phyloP scores from a whole-genome alignment of 2,329 filamentous ascomycete species.

The Fusarium xylarioides region DNA sequence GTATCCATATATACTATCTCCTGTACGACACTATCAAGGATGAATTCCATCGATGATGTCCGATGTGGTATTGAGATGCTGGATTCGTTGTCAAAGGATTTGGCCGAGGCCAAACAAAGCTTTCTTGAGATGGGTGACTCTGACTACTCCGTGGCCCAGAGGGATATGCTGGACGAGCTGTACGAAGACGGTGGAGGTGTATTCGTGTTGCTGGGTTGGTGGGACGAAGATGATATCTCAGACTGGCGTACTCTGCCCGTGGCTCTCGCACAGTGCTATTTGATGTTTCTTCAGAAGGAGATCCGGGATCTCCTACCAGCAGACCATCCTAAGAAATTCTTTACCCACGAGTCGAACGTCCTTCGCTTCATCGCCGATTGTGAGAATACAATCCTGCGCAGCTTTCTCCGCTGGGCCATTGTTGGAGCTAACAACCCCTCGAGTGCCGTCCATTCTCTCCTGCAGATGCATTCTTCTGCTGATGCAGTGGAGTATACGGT shows the following conservation, averaged over 20 bases:
- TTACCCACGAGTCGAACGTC: accelerated
- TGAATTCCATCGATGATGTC: not conserved
- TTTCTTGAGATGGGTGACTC: accelerated
- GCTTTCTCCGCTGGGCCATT: not conserved
- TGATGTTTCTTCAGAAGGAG: accelerated
- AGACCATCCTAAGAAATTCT: not conserved
- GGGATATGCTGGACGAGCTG: accelerated
- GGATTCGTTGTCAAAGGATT: not conserved
- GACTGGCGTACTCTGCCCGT: not conserved
- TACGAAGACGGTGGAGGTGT: accelerated
- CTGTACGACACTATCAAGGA: not conserved
- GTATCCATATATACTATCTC: not conserved
- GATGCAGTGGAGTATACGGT: not conserved
- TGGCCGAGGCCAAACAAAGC: not conserved
- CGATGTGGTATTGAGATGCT: not conserved
- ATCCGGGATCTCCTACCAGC: accelerated
- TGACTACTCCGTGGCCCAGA: not conserved
- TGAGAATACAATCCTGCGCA: not conserved
- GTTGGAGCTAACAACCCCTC: not conserved
- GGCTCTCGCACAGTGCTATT: not conserved
- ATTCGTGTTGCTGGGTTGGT: accelerated
- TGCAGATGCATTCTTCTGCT: not conserved
- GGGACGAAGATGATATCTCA: accelerated
- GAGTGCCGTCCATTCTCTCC: not conserved
- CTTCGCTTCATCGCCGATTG: accelerated